Base-by-base conservation (phyloP, 805 yeast species). In the Zygotorulaspora danielsina region DNA sequence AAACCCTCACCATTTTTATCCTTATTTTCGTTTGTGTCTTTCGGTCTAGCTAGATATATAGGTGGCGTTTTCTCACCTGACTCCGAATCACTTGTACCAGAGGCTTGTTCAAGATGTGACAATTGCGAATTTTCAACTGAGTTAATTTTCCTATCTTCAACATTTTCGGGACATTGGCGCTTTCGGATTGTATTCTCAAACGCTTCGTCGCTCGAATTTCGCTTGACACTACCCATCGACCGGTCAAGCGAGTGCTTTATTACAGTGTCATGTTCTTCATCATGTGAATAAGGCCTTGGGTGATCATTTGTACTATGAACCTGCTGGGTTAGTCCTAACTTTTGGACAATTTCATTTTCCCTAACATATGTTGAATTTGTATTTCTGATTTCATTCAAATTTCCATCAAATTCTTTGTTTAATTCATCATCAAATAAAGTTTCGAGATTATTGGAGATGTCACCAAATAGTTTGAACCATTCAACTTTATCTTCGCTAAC, bases 341-440 rank as follows among this genome's bases (percentile, higher is more conserved):
- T 12, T 12, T 27, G 5, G 4, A 5, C 5, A 12, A 12, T n/a
- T 18, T 27, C 31, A 5, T 27, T n/a, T 4, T 24, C 27, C 4
- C 12, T 5, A n/a, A 24, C 4, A 18, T 9, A 27, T 6, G 18
- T 27, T 6, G 5, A 5, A 12, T 27, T 27, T 15, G 3, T 3
- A n/a, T 27, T 27, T 11, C 15, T 11, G 10, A 27, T n/a, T 5
- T 6, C 11, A 27, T 27, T 10, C 6, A 11, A 27, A 18, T 15
- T 18, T 5, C 16, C 35, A n/a, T 32, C 15, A 32, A 20, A 32
- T 19, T 20, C 22, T 11, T 19, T 39, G 12, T 33, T 40, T 53
- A 51, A 49, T 8, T 49, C 38, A 25, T 39, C 34, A 7, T 53
- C 53, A 42, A 48, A 53, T 9, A 51, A 34, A 12, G 50, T 32